Conservation (phyloP, 768 basidiomycete genomes). For the Boletus rubescentipes region DNA sequence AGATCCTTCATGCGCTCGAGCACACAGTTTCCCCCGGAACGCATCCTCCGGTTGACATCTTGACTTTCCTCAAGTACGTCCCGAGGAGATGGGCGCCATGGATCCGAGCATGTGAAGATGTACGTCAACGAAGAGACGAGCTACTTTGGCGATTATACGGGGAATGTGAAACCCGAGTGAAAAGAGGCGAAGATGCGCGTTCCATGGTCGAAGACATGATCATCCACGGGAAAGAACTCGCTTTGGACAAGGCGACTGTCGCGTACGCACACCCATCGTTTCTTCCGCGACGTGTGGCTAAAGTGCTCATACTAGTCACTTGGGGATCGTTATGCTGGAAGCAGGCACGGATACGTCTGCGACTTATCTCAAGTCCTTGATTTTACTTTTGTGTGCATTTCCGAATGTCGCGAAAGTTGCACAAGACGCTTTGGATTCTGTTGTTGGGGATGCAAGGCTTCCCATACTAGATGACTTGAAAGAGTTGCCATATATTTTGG, state of each 20-base stretch:
- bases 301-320: background rate
- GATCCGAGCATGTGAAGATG: slow-evolving; percentile 4
- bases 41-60: slow-evolving; percentile 6
- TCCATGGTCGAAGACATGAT: slow-evolving; percentile 3
- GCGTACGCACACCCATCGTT: background rate
- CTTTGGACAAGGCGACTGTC: background rate
- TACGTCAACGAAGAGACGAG: background rate
- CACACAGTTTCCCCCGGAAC: slow-evolving; percentile 2
- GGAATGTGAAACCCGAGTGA: slow-evolving; percentile 1
- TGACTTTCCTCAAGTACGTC: slow-evolving; percentile 3
- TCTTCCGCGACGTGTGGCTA: background rate
- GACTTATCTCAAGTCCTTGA: slow-evolving; percentile 2
- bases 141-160: slow-evolving; percentile 5
- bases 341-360: slow-evolving; percentile 7
- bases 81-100: slow-evolving; percentile 7
- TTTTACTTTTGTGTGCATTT: slow-evolving; percentile 3
- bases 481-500: slow-evolving; percentile 2
- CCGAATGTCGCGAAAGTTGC: slow-evolving; percentile 1
- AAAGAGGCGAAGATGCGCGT: background rate
- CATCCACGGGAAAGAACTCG: background rate
- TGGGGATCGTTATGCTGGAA: slow-evolving; percentile 3
- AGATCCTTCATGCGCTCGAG: slow-evolving; percentile 1
- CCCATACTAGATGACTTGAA: slow-evolving; percentile 1
- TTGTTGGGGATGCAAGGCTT: slow-evolving; percentile 4
- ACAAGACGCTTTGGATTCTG: slow-evolving; percentile 1